Percentiles rank a stretch among this genome's conserved stretches.
Conservation (phyloP, 768 basidiomycete genomes). For the Podaxis pistillaris region DNA sequence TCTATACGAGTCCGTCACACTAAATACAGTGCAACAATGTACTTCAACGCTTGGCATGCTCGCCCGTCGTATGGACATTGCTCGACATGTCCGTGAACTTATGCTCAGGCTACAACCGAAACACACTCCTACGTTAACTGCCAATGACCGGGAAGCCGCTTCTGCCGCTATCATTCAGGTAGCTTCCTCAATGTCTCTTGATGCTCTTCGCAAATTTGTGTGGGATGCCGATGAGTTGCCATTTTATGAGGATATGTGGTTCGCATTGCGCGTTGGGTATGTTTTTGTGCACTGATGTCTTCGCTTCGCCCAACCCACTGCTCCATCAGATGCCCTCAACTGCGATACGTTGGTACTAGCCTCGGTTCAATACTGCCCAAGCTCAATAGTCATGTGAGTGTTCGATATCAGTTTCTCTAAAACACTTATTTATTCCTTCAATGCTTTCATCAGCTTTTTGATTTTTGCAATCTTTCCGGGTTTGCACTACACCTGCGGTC, state of each 20-base stretch:
- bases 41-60: constrained; percentile 67
- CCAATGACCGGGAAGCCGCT: constrained; percentile 34
- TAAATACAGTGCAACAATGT: constrained; percentile 60
- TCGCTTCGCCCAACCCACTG: constrained; percentile 8
- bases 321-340: constrained; percentile 57
- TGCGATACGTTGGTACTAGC: constrained; percentile 60
- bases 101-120: constrained; percentile 41
- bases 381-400: constrained; percentile 59
- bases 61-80: constrained; percentile 45
- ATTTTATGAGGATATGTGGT: constrained; percentile 75
- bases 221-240: constrained; percentile 75
- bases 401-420: constrained; percentile 1
- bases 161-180: constrained; percentile 52
- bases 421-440: neutral
- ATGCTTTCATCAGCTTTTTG: constrained; percentile 51
- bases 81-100: constrained; percentile 67
- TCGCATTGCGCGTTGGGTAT: constrained; percentile 65
- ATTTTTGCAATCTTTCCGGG: constrained; percentile 59
- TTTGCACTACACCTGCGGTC: constrained; percentile 61
- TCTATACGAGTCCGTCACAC: constrained; percentile 57
- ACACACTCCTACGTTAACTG: constrained; percentile 21
- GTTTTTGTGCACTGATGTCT: constrained; percentile 18
- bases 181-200: constrained; percentile 49
- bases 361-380: constrained; percentile 60
- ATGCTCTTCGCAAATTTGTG: constrained; percentile 62